Conservation (phyloP, 129 eudicot genomes). For the Pulicaria dysenterica region DNA sequence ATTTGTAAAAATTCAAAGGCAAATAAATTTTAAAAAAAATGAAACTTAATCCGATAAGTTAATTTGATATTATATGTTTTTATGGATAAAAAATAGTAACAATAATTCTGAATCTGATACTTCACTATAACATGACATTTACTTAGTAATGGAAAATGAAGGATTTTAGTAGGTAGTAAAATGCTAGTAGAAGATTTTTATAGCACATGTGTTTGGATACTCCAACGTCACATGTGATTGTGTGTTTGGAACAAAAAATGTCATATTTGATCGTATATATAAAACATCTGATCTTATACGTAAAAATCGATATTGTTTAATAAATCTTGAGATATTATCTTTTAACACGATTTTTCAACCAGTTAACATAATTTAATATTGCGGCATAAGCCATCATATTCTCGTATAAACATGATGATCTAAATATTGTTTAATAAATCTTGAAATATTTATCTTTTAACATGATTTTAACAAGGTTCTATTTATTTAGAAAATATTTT, state of each 20-base stretch:
- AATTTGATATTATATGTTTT: background rate
- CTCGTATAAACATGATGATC: no score
- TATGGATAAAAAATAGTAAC: background rate
- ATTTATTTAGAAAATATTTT: no score
- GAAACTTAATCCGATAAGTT: background rate
- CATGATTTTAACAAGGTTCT: no score
- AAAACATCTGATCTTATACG: no score
- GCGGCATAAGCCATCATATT: no score
- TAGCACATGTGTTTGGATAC: background rate
- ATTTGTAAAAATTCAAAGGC: background rate
- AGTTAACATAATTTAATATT: no score
- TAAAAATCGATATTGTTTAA: no score
- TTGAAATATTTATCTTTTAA: no score
- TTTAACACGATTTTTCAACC: no score
- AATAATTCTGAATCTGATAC: slow-evolving; percentile 11
- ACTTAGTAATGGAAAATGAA: background rate
- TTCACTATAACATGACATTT: background rate
- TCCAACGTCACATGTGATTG: background rate
- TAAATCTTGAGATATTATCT: no score
- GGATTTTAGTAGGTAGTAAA: background rate
- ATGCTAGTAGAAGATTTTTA: slow-evolving; percentile 1
- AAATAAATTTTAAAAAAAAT: background rate
- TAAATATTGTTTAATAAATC: no score
- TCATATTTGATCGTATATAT: background rate
- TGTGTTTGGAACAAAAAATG: background rate